Percentiles rank a stretch among this genome's conserved stretches.
Conservation (phyloP, 2,329 filamentous ascomycete species). For the Colletotrichum theobromicola region DNA sequence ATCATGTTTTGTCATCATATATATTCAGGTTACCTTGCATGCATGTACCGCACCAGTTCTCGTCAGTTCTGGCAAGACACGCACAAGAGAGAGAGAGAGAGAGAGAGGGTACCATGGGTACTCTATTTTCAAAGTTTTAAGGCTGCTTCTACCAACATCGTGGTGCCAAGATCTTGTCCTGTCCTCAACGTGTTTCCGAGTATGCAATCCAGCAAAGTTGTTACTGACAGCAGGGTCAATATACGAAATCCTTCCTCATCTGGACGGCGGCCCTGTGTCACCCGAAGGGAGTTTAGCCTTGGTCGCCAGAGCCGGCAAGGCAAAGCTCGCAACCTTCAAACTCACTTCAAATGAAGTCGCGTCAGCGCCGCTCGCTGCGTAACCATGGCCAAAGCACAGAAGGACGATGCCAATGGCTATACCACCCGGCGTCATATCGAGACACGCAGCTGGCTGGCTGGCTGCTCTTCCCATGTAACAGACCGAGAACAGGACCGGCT, state of each 20-base stretch:
- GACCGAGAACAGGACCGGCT: not conserved
- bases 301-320: no score
- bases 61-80: not conserved
- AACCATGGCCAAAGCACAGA: not conserved
- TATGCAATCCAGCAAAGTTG: not conserved
- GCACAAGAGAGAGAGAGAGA: not conserved
- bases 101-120: not conserved
- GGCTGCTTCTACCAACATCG: not conserved
- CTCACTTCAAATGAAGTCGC: not conserved
- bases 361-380: not conserved
- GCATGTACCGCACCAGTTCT: not conserved
- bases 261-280: not conserved
- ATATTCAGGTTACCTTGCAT: not conserved
- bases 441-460: not conserved
- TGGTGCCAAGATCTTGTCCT: not conserved
- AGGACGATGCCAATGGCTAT: not conserved
- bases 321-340: not conserved
- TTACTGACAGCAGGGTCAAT: not conserved
- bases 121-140: not conserved
- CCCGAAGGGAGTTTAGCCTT: not conserved
- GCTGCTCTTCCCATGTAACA: not conserved
- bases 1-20: not conserved
- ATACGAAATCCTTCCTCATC: not conserved
- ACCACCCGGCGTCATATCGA: not conserved
- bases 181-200: not conserved